These are phyloP conservation scores for Eutrema salsugineum DNA, from an alignment of 441 rosid genomes.

Conservation along the genomic window DNA sequence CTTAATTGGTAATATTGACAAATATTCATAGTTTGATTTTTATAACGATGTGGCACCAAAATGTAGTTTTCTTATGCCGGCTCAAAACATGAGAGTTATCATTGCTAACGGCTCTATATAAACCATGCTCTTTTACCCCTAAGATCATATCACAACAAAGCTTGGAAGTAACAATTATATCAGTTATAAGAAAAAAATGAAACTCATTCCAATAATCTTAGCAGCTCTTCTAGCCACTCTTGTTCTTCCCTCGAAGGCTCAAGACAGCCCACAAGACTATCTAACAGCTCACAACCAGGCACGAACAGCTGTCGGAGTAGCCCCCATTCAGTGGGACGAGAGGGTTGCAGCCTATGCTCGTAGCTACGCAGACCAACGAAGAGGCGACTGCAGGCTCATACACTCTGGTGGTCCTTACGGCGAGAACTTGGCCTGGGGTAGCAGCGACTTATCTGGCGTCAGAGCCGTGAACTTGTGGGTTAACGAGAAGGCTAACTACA, in stretches of 20 bases:
- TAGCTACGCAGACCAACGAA: conserved; percentile 14
- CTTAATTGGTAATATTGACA: no score
- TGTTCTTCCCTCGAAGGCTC: conserved; percentile 26
- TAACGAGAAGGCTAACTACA: conserved; percentile 25
- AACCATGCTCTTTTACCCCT: background rate
- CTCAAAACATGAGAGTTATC: no score
- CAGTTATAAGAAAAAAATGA: conserved; percentile 12
- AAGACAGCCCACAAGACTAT: conserved; percentile 35
- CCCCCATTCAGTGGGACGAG: conserved; percentile 22
- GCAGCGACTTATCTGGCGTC: conserved; percentile 6
- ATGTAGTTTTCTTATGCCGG: no score
- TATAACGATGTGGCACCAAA: no score
- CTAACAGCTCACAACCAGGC: conserved; percentile 25
- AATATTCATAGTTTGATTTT: no score
- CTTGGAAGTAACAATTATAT: background rate
- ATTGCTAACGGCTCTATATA: no score
- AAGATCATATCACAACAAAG: conserved; percentile 5
- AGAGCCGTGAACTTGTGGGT: conserved; percentile 36
- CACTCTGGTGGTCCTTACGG: conserved; percentile 28
- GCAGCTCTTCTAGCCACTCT: conserved; percentile 15
- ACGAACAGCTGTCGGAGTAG: conserved; percentile 24
- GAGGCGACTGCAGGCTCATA: conserved; percentile 21
- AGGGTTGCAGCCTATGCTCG: conserved; percentile 18
- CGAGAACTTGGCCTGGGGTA: conserved; percentile 11
- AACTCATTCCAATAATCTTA: background rate